phyloP scores from a whole-genome alignment of 1,284 basidiomycete genomes.

The Rhodotorula sp. region DNA sequence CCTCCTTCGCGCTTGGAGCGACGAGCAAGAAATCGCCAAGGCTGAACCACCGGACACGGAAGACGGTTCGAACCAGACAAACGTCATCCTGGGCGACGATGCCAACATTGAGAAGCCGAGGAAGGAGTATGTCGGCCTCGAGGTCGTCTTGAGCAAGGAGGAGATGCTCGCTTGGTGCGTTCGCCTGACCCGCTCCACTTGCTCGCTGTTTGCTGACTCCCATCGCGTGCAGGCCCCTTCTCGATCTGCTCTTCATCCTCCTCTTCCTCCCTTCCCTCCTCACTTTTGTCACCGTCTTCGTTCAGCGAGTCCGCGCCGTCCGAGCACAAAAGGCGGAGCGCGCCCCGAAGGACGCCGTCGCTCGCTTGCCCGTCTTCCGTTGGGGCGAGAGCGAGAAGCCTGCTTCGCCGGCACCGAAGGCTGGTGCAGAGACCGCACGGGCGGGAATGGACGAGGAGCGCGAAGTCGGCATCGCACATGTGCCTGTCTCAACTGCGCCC shows the following conservation, averaged over 20 bases:
- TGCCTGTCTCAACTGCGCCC: not conserved
- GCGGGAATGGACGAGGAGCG: constrained; percentile 25
- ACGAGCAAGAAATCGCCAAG: constrained; percentile 22
- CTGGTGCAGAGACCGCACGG: constrained; percentile 46
- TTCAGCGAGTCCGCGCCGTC: constrained; percentile 71
- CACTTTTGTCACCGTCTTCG: constrained; percentile 73
- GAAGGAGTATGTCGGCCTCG: constrained; percentile 20
- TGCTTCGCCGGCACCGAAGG: constrained; percentile 54
- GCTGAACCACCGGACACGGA: not conserved
- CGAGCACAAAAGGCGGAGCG: constrained; percentile 73
- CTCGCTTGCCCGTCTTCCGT: constrained; percentile 69
- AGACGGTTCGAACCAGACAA: constrained; percentile 3
- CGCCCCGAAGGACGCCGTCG: constrained; percentile 72
- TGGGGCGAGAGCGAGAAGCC: constrained; percentile 73
- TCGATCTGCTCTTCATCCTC: constrained; percentile 62
- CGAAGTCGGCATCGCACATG: constrained; percentile 14
- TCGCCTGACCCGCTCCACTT: not conserved
- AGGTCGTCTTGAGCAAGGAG: constrained; percentile 41
- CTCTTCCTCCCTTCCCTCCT: constrained; percentile 74
- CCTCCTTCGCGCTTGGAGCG: constrained; percentile 44
- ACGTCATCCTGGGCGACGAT: not conserved
- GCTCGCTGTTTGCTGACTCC: not conserved
- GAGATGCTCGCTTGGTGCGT: constrained; percentile 41
- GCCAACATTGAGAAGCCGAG: not conserved
- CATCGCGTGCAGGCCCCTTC: constrained; percentile 34